phyloP scores from a whole-genome alignment of 768 basidiomycete genomes.

The Agrocybe praecox region DNA sequence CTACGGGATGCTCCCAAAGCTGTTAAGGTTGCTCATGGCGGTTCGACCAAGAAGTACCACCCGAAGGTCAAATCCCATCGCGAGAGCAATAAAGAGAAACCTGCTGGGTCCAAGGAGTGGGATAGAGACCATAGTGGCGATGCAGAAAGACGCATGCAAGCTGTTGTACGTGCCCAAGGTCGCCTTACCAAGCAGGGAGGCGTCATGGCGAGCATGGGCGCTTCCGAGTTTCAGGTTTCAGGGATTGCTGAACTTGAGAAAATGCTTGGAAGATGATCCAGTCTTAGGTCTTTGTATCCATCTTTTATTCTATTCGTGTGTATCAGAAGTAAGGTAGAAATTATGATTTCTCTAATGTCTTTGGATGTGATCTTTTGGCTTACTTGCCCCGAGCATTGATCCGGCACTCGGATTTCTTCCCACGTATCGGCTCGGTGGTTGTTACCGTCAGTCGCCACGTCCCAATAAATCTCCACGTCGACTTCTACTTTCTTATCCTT shows the following conservation, averaged over 20 bases:
- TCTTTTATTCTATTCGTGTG: neutral
- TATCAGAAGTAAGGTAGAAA: neutral
- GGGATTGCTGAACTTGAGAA: slow-evolving; percentile 64
- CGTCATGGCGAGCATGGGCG: slow-evolving; percentile 65
- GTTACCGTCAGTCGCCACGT: slow-evolving; percentile 26
- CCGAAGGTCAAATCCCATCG: slow-evolving; percentile 19
- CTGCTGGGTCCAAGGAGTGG: slow-evolving; percentile 33
- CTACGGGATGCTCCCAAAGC: slow-evolving; percentile 81
- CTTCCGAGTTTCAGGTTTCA: slow-evolving; percentile 80
- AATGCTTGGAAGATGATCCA: slow-evolving; percentile 37
- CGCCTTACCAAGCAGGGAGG: slow-evolving; percentile 81
- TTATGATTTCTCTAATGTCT: neutral
- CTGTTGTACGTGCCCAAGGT: slow-evolving; percentile 82
- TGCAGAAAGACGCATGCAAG: slow-evolving; percentile 84
- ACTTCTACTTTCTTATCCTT: slow-evolving; percentile 18
- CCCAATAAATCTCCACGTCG: slow-evolving; percentile 21
- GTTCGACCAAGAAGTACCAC: slow-evolving; percentile 15
- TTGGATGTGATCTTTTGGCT: neutral
- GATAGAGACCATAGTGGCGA: slow-evolving; percentile 48
- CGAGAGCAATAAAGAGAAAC: slow-evolving; percentile 19
- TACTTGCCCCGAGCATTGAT: neutral
- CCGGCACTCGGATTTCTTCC: slow-evolving; percentile 16
- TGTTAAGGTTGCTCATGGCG: slow-evolving; percentile 33
- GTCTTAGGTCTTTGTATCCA: neutral
- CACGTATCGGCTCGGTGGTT: neutral